Evolutionary conservation across 2,329 filamentous ascomycete species (phyloP).

Genomic region (Pyrenophora seminiperda): DNA sequence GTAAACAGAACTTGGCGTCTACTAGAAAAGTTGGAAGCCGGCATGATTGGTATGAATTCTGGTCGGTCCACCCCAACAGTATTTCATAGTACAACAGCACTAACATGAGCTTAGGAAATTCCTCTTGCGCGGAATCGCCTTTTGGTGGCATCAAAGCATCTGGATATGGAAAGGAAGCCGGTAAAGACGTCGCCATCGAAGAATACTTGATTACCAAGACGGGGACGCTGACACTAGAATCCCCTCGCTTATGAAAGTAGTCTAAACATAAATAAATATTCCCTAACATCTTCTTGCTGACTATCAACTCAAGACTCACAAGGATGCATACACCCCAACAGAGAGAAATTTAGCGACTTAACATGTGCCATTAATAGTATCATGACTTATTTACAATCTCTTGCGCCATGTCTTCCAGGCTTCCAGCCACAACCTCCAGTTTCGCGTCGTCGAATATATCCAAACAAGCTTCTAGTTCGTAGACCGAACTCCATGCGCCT

Average conservation of each 20-base stretch:
- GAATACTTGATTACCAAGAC: neutral
- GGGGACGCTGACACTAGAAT: neutral
- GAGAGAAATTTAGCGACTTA: neutral
- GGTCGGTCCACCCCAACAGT: constrained; percentile 9
- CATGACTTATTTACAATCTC: constrained; percentile 15
- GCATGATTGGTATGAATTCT: constrained; percentile 33
- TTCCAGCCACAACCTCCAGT: constrained; percentile 12
- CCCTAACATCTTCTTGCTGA: too few relatives aligned
- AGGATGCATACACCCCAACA: too few relatives aligned
- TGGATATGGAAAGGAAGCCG: neutral
- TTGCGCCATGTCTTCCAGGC: constrained; percentile 13
- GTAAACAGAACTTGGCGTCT: constrained; percentile 13
- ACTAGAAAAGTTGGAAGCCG: constrained; percentile 17
- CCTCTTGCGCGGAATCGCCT: neutral
- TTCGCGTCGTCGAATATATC: constrained; percentile 15
- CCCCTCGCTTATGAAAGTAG: neutral
- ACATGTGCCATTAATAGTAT: neutral
- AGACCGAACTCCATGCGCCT: constrained; percentile 17
- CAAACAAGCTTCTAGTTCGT: constrained; percentile 16
- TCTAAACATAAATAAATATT: too few relatives aligned
- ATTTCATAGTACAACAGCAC: too few relatives aligned
- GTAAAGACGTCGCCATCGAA: neutral
- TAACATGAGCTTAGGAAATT: neutral
- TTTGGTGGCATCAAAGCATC: neutral
- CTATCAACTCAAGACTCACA: too few relatives aligned